Base-by-base conservation (phyloP, 202 grass and related monocot species). In the Panicum virgatum region DNA sequence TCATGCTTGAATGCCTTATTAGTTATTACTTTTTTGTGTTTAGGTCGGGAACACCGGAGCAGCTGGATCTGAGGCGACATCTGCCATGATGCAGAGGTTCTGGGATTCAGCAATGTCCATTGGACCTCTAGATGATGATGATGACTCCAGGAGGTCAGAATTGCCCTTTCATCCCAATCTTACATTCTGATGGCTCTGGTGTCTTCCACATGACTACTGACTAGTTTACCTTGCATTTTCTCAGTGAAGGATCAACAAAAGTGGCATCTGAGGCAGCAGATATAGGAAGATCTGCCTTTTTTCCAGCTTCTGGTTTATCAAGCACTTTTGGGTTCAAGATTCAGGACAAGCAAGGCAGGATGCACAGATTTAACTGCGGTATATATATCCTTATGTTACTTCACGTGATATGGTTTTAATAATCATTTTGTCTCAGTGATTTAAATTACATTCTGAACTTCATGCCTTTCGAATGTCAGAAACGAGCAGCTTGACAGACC, bases 311-410 rank as follows among this genome's bases (percentile, higher is more conserved):
- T 65, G 85, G 92, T 69, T 91, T 91, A 72, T 94, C 87, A 71
- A 90, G 57, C 53, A 93, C 80, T 29, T 98, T 98, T 53, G 96
- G 92, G 63, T 98, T 98, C 80, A 98, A 98, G 82, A 85, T 98
- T 78, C 87, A 98, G 84, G 96, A 98, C 39, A 98, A 96, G 69
- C 85, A 93, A 80, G 90, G 92, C 59, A 90, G 90, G 65, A 96
- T 98, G 92, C 96, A 98, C 77, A 90, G 96, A 76, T 98, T 96
- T 80, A 98, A 98, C 75, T 98, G 92, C n/a, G 96, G 96, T 98
- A 87, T 82, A n/a, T n/a, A 82, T 62, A 84, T 39, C 76, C 44
- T 51, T 43, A 13, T 69, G 48, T 66, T 25, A 34, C 51, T 60
- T 85, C 18, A 66, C 47, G 16, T 14, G 32, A 61, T 14, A 45